phyloP scores from a whole-genome alignment of 2,329 filamentous ascomycete genomes.

The Colletotrichum simmondsii region DNA sequence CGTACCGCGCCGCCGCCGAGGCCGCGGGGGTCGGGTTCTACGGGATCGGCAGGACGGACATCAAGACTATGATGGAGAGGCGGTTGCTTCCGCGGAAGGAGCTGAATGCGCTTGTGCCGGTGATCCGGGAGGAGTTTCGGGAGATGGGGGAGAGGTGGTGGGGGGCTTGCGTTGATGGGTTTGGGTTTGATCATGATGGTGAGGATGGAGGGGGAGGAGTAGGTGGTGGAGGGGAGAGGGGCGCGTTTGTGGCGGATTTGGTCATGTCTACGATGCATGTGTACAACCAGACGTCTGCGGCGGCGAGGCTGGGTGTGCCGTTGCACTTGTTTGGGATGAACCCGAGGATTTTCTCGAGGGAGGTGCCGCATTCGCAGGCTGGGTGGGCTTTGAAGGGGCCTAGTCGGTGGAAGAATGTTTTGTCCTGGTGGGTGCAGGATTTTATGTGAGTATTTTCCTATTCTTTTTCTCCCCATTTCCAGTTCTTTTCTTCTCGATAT shows the following conservation, averaged over 20 bases:
- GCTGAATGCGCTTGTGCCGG: slow-evolving; percentile 30
- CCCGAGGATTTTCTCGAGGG: slow-evolving; percentile 22
- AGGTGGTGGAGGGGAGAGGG: not conserved
- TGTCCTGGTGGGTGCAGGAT: slow-evolving; percentile 27
- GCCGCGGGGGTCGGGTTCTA: slow-evolving; percentile 52
- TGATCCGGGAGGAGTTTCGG: slow-evolving; percentile 24
- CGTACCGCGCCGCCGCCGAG: slow-evolving; percentile 51
- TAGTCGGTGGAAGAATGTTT: slow-evolving; percentile 4
- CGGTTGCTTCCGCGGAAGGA: slow-evolving; percentile 28
- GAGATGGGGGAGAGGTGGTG: slow-evolving; percentile 38
- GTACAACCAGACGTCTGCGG: slow-evolving; percentile 45
- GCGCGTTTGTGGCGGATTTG: slow-evolving; percentile 39
- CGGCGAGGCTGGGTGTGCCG: slow-evolving; percentile 68
- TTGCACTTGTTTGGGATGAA: slow-evolving; percentile 76
- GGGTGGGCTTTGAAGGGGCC: slow-evolving; percentile 15
- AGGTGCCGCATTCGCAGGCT: slow-evolving; percentile 29
- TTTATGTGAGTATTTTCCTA: slow-evolving; percentile 4
- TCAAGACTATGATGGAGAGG: slow-evolving; percentile 36
- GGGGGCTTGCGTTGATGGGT: slow-evolving; percentile 35
- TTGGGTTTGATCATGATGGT: not conserved
- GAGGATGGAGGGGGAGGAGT: not conserved
- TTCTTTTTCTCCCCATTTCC: not conserved
- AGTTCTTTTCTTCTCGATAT: not conserved
- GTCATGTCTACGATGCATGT: slow-evolving; percentile 41
- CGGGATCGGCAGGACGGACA: slow-evolving; percentile 51